phyloP scores from a whole-genome alignment of 2,329 filamentous ascomycete genomes.

The Paraphoma chrysanthemicola region DNA sequence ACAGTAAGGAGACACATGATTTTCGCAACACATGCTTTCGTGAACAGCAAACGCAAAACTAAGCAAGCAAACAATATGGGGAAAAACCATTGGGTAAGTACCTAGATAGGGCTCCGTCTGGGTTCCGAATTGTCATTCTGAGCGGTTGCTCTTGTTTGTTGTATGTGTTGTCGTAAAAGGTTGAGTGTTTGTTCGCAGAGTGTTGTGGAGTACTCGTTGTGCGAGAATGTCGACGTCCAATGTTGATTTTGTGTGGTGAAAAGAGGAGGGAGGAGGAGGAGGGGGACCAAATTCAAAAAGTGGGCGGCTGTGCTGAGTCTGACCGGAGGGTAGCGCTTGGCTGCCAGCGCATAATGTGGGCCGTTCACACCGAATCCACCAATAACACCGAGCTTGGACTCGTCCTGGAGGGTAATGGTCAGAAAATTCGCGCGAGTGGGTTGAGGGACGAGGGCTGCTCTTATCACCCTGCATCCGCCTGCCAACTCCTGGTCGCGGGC shows the following conservation, averaged over 20 bases:
- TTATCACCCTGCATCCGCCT: slow-evolving; percentile 39
- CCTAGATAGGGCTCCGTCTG: slow-evolving; percentile 50
- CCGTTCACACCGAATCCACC: slow-evolving; percentile 22
- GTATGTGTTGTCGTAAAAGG: slow-evolving; percentile 3
- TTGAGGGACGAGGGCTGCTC: slow-evolving; percentile 41
- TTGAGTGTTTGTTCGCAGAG: slow-evolving; percentile 1
- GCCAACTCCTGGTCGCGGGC: slow-evolving; percentile 27
- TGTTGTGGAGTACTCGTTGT: slow-evolving; percentile 12
- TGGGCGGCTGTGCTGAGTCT: slow-evolving; percentile 28
- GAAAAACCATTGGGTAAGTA: slow-evolving; percentile 51
- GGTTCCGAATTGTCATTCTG: slow-evolving; percentile 54
- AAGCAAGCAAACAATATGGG: slow-evolving; percentile 32
- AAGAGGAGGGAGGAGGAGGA: slow-evolving; percentile 36
- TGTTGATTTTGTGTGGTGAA: slow-evolving; percentile 25
- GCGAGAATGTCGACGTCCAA: slow-evolving; percentile 23
- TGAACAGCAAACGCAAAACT: slow-evolving; percentile 19
- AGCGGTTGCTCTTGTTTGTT: slow-evolving; percentile 46
- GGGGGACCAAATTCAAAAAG: slow-evolving; percentile 30
- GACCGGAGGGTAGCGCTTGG: slow-evolving; percentile 42
- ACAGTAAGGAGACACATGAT: slow-evolving; percentile 36
- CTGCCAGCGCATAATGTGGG: slow-evolving; percentile 49
- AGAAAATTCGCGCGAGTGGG: slow-evolving; percentile 22
- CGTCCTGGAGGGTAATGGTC: slow-evolving; percentile 43
- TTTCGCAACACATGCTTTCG: slow-evolving; percentile 30
- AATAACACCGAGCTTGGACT: slow-evolving; percentile 18